phyloP scores from a whole-genome alignment of 148 eudicot species.

The Persicaria maculosa region DNA sequence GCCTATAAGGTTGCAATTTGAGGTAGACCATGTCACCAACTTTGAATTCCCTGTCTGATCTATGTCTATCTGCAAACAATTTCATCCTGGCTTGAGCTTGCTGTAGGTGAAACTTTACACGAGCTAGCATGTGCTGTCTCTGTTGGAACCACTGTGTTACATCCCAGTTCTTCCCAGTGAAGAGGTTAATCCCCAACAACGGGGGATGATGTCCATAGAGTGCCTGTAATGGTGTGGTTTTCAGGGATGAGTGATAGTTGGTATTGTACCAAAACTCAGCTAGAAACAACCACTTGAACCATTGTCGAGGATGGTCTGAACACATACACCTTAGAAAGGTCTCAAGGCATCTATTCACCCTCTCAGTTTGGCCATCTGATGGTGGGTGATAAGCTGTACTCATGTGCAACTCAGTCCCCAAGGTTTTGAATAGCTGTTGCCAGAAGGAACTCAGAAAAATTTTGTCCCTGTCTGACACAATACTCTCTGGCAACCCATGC shows the following conservation, averaged over 20 bases:
- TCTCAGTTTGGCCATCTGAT: background rate
- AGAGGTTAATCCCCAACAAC: background rate
- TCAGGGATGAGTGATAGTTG: background rate
- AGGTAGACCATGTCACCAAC: background rate
- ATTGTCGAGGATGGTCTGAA: background rate
- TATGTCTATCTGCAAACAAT: background rate
- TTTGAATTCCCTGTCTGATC: background rate
- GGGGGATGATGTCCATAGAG: background rate
- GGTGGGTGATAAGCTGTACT: background rate
- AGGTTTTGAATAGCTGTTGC: no score
- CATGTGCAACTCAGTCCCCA: background rate
- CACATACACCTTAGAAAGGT: background rate
- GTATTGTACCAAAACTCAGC: constrained; percentile 7
- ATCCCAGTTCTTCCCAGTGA: no score
- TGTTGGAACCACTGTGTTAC: no score
- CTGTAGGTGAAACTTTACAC: background rate
- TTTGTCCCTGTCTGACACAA: no score
- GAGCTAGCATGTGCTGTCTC: background rate
- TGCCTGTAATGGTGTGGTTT: background rate
- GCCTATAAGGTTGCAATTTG: background rate
- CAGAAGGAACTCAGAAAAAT: no score
- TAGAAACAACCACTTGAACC: background rate
- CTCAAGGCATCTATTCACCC: background rate
- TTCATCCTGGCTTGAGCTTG: background rate
- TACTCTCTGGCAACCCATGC: no score